Conservation (phyloP, 2,329 filamentous ascomycete species). For the Erysiphe pulchra region DNA sequence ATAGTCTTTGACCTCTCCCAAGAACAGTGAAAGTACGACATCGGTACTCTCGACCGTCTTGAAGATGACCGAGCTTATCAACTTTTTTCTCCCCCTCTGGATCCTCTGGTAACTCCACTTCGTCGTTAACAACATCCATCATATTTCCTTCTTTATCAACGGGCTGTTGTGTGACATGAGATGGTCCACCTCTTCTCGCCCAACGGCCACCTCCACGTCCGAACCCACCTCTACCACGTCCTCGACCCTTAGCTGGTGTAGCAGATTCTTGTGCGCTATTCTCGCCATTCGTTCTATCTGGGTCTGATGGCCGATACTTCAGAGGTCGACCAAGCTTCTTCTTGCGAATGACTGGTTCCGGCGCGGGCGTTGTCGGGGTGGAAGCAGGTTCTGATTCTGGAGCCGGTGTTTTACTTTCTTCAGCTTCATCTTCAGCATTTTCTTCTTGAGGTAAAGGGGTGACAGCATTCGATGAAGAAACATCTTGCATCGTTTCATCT, state of each 20-base stretch:
- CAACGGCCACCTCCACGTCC: slow-evolving; percentile 35
- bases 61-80: slow-evolving; percentile 62
- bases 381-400: slow-evolving; percentile 24
- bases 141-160: slow-evolving; percentile 87
- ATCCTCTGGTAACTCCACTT: slow-evolving; percentile 72
- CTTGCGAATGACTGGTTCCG: slow-evolving; percentile 37
- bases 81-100: slow-evolving; percentile 80
- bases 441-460: slow-evolving; percentile 13
- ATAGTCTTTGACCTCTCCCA: slow-evolving; percentile 60
- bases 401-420: slow-evolving; percentile 17
- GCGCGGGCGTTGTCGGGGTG: slow-evolving; percentile 11
- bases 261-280: slow-evolving; percentile 17
- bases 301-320: slow-evolving; percentile 61
- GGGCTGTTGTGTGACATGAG: slow-evolving; percentile 57
- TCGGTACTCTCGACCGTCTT: slow-evolving; percentile 70
- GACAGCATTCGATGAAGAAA: slow-evolving; percentile 10
- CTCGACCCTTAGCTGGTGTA: slow-evolving; percentile 23
- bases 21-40: slow-evolving; percentile 85
- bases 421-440: slow-evolving; percentile 23
- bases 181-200: slow-evolving; percentile 37
- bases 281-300: slow-evolving; percentile 32
- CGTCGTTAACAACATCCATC: slow-evolving; percentile 74
- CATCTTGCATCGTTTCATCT: slow-evolving; percentile 21
- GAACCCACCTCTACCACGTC: slow-evolving; percentile 34
- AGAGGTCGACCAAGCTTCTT: slow-evolving; percentile 60